Evolutionary conservation across 768 basidiomycete species (phyloP), one percentile per base, ranked within the genome.

Genomic region (Trametes cingulata): DNA sequence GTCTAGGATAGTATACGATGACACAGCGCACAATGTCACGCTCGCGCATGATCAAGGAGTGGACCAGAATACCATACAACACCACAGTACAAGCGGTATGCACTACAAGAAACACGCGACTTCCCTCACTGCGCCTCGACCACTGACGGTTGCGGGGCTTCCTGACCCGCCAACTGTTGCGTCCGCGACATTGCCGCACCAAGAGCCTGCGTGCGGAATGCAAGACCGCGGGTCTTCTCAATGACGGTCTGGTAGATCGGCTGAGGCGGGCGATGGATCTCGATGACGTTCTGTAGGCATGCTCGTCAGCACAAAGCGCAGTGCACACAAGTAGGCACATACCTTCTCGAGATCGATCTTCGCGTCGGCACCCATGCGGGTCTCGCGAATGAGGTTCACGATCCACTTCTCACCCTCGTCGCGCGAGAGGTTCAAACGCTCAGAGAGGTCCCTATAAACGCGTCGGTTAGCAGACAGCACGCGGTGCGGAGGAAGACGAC

Each of bases 351-450:
- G 81, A 73, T 98, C 96, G 61, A 98, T 98, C 78, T 96, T 97
- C 52, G 96, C 96, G 67, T 98, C 96, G 1, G 92, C 89, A 14
- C 93, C 93, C 90, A 96, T 93, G 46, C 94, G 85, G 6, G 95
- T 96, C 75, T 98, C 97, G 35, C 97, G 87, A 68, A 98, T 97
- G 62, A 98, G 89, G 78, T 98, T 98, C 68, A 98, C 97, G 62
- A 98, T 96, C 96, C 96, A 99, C 69, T 96, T 96, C 72, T 99
- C 97, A 51, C 96, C 97, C 71, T 98, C 97, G 65, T 94, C 94
- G 41, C 81, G 85, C n/a, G 91, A 88, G 48, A 98, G 82, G 73
- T 98, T 98, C 14, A 98, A 82, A 9, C 96, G 87, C 68, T 93
- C 89, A 9, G 95, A 97, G 13, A 98, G 84, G 69, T 97, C 93